Conservation (phyloP, 495 filamentous ascomycete genomes). For the Bombardia bombarda region DNA sequence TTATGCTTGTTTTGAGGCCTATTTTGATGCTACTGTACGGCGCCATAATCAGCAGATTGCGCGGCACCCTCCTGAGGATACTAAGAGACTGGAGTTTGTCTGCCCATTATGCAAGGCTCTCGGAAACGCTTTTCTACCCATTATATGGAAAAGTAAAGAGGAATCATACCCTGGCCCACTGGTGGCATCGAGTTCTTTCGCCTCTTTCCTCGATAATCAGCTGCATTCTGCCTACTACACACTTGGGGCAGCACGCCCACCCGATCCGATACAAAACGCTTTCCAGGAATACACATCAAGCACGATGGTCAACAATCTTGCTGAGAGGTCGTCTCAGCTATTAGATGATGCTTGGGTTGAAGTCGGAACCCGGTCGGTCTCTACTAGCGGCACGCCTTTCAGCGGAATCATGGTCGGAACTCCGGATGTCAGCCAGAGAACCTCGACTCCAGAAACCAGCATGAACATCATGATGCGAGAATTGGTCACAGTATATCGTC, state of each 20-base stretch:
- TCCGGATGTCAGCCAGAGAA: too few species aligned
- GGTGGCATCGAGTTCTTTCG: conserved; percentile 49
- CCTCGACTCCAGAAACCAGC: too few species aligned
- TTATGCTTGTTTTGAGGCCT: conserved; percentile 88
- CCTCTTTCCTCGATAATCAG: conserved; percentile 50
- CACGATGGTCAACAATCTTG: conserved; percentile 51
- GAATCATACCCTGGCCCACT: conserved; percentile 67
- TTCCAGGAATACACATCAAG: conserved; percentile 62
- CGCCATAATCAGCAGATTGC: conserved; percentile 89
- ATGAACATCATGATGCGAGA: conserved; percentile 50
- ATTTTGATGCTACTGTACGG: conserved; percentile 70
- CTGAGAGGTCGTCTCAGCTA: conserved; percentile 24
- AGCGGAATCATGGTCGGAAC: too few species aligned
- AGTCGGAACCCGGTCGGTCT: conserved; percentile 17
- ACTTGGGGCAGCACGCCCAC: conserved; percentile 29
- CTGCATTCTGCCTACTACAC: conserved; percentile 27
- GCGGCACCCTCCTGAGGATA: conserved; percentile 77
- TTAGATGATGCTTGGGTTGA: conserved; percentile 28
- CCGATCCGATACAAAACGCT: conserved; percentile 43
- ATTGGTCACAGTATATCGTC: conserved; percentile 70
- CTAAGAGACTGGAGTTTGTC: conserved; percentile 75
- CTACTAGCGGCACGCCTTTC: conserved; percentile 21
- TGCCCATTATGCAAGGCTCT: conserved; percentile 98
- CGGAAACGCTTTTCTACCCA: conserved; percentile 90
- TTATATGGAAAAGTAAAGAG: conserved; percentile 90